Base-by-base conservation (phyloP, 306 rosid species). In the Gynostemma pentaphyllum region DNA sequence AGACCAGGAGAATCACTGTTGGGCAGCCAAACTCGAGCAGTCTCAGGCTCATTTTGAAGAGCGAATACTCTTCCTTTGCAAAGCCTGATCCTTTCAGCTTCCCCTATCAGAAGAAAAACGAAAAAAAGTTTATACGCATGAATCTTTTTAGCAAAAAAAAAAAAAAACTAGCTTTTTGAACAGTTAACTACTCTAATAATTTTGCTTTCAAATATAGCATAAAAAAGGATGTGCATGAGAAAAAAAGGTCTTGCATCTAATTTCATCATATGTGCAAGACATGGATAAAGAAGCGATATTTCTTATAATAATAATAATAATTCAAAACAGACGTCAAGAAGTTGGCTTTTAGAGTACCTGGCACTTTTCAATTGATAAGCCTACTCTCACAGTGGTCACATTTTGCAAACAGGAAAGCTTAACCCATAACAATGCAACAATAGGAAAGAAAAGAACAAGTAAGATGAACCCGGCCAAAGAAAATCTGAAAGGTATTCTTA, bases 1-100 rank as follows among this genome's bases (percentile, higher is more conserved):
- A 90, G 96, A 13, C 97, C 97, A 4, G 96, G 97, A n/a, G 86
- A 76, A 41, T 87, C 59, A 34, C 55, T 30, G 40, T 83, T 72
- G 7, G 97, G 97, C 27, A 90, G 73, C 97, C 97, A 90, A 60
- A 90, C 87, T 68, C 97, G 79, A 57, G 70, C 26, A 54, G 82
- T 65, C 42, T 64, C 70, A 19, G 94, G 88, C 70, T 90, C 97
- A 8, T 68, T 71, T 22, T 49, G 66, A 16, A 87, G 85, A 41
- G 87, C 71, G 64, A 90, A 90, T 13, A 90, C 85, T 45, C 97
- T 83, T 75, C 96, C 97, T 55, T 82, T 90, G 49, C 82, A 78
- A 2, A 64, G 72, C 54, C 42, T 78, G 37, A 90, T 90, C 76
- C 97, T 87, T 78, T 80, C 86, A 50, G 79, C 74, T 75, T 90